Base-by-base conservation (phyloP, 768 basidiomycete species). In the Leccinellum rugosiceps region DNA sequence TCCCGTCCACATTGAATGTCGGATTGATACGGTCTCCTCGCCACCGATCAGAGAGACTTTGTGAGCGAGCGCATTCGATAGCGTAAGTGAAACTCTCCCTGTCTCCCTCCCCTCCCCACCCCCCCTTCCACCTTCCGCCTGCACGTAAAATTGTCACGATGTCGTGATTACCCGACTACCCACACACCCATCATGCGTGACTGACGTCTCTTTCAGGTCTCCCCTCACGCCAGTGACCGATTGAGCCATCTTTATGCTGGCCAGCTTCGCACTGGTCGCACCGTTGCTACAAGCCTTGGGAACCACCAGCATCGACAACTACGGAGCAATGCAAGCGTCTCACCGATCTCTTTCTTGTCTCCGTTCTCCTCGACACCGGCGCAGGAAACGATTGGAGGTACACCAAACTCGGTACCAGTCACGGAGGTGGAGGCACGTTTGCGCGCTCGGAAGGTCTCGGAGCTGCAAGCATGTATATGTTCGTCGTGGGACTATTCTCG, bases 361-460 rank as follows among this genome's bases (percentile, higher is more conserved):
- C 93, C 11, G 96, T 98, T 8, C 80, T 98, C 14, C 84, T 99
- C 34, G 96, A 98, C 65, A 96, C 95, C 0, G 95, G 95, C 1
- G 96, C 95, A 0, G 96, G 95, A 0, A 87, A 83, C 55, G 65
- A 74, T 1, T 98, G 95, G 95, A 72, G 72, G 11, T 98, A 88
- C 72, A 77, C 74, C 7, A 93, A 95, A 56, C 70, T 78, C 6
- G 74, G 68, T 0, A 80, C 82, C 0, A 2, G 10, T n/a, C n/a
- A n/a, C n/a, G n/a, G n/a, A n/a, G 82, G 81, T 0, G 82, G 81
- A 0, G 65, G 76, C 55, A 76, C 71, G 0, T 93, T 85, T 70
- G 68, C 75, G 52, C 80, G 88, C 64, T 94, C 82, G 6, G 91
- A 86, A 68, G 96, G 96, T 0, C 75, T 99, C 6, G 96, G 87